Evolutionary conservation across 345 rosid genomes (phyloP).

Genomic region (Brassica napus): Da-Ae NC_063440.1:27044001-27044500

Average conservation of each 20-base stretch:
- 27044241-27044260: not conserved
- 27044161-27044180: not conserved
- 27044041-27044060: no score
- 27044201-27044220: not conserved
- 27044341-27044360: constrained; percentile 11
- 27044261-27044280: not conserved
- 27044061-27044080: no score
- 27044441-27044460: not conserved
- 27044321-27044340: constrained; percentile 9
- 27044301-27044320: constrained; percentile 6
- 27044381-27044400: not conserved
- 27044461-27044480: not conserved
- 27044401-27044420: constrained; percentile 37
- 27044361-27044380: not conserved
- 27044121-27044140: not conserved
- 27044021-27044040: no score
- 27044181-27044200: not conserved
- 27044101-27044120: no score
- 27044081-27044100: no score
- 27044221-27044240: not conserved
- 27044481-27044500: no score
- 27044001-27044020: no score
- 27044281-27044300: not conserved
- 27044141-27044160: not conserved
- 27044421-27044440: no score